Percentiles rank a stretch among this genome's conserved stretches.
Conservation (phyloP, 2,329 filamentous ascomycete species). For the Stagonosporopsis tanaceti region DNA sequence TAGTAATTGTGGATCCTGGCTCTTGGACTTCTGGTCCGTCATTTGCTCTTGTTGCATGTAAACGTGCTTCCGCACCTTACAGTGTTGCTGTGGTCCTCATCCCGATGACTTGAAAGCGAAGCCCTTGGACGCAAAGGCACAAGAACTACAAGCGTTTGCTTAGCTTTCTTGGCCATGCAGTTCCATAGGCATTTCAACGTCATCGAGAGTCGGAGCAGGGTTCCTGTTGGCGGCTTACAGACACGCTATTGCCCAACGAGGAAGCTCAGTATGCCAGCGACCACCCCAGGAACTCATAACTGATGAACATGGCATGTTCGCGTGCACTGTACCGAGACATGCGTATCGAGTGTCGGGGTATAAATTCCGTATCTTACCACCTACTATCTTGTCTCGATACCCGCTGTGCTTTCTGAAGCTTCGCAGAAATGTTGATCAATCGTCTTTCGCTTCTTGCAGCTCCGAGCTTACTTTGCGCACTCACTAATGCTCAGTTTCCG, state of each 20-base stretch:
- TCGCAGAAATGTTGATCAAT: slow-evolving; percentile 18
- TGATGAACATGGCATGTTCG: slow-evolving; percentile 5
- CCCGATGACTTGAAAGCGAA: neutral
- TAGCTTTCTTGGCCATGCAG: slow-evolving; percentile 34
- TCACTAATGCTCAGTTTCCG: slow-evolving; percentile 49
- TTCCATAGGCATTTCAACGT: slow-evolving; percentile 23
- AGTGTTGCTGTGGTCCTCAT: no score
- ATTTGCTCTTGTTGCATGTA: neutral
- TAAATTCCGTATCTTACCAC: neutral
- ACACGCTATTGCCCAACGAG: slow-evolving; percentile 31
- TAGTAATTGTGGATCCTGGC: no score
- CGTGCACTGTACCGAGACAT: neutral
- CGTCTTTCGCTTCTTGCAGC: slow-evolving; percentile 23
- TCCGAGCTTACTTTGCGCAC: slow-evolving; percentile 23
- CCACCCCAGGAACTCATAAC: neutral
- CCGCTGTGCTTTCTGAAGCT: neutral
- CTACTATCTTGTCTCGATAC: no score
- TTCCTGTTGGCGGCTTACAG: slow-evolving; percentile 19
- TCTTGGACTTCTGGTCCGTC: neutral
- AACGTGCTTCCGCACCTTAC: neutral
- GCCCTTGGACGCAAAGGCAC: slow-evolving; percentile 5
- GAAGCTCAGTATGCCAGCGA: slow-evolving; percentile 29
- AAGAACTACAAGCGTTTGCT: slow-evolving; percentile 11
- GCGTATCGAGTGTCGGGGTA: neutral
- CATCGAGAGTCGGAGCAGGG: slow-evolving; percentile 23